Evolutionary conservation across 1,284 basidiomycete species (phyloP), one percentile per base, ranked within the genome.

Genomic region (Ceratobasidium sp.): DNA sequence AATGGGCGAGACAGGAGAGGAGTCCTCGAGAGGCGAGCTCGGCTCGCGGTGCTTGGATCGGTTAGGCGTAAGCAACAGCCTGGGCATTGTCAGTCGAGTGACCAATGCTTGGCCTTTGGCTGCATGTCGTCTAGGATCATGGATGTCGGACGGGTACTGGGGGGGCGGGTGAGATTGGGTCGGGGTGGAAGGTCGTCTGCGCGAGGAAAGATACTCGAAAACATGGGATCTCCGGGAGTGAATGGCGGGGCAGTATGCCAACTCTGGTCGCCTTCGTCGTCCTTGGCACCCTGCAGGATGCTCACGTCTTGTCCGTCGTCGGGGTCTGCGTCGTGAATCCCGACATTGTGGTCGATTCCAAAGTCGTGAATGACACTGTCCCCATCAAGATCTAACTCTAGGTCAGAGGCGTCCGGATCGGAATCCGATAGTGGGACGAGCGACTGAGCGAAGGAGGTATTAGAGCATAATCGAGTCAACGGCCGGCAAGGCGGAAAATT

Each of bases 91-190:
- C 3, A 64, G n/a, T 73, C 76, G 49, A 77, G 51, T 9, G 76
- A 77, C 9, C 76, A 62, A 7, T 71, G 70, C 56, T 77, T 77
- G 32, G 76, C 62, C 40, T 77, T 75, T 11, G 76, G 73, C 29
- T 77, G 76, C 62, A 77, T 62, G 22, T 77, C 76, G 19, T 65
- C 52, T 15, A 67, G 57, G 15, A 66, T 29, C 2, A 76, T 29
- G 6, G 43, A 52, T 6, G 76, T 57, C 4, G 76, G 73, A 17
- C 76, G 61, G 25, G 66, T 59, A 40, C 75, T 66, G 25, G 76
- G 76, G 34, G 67, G 64, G 59, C 69, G 70, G 3, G 69, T 73
- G 15, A 73, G 59, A 29, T 64, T 73, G 25, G 70, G 51, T 15
- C 70, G 56, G 44, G 57, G 9, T 7, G 59, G 70, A 4, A 52